Conservation (phyloP, 805 yeast species). For the Kazachstania psychrophila region DNA sequence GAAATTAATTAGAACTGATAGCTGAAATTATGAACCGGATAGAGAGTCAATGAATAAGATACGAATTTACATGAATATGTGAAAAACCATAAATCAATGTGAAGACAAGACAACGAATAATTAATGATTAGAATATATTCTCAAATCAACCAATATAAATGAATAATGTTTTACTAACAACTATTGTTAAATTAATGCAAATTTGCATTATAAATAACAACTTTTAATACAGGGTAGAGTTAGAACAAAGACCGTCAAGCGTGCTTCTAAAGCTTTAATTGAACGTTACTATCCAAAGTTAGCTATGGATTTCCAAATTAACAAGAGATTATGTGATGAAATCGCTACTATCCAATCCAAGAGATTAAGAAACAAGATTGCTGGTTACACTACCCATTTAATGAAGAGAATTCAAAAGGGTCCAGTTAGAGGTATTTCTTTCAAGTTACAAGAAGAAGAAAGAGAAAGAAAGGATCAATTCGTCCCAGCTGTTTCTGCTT, state of each 20-base stretch:
- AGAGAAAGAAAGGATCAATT: slow-evolving; percentile 99
- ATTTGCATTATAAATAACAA: background rate
- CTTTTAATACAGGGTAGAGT: slow-evolving; percentile 77
- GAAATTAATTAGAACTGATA: too few relatives aligned
- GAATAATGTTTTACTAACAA: slow-evolving; percentile 1
- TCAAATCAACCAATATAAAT: background rate
- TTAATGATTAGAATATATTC: too few relatives aligned
- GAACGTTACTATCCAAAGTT: slow-evolving; percentile 99
- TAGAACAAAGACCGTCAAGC: slow-evolving; percentile 99
- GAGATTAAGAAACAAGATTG: slow-evolving; percentile 99
- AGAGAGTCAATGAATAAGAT: too few relatives aligned
- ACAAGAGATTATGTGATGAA: slow-evolving; percentile 98
- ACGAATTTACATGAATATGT: too few relatives aligned
- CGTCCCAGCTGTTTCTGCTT: slow-evolving; percentile 99
- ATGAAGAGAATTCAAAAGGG: slow-evolving; percentile 99
- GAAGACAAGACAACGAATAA: too few relatives aligned
- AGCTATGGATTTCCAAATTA: slow-evolving; percentile 98
- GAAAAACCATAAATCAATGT: too few relatives aligned
- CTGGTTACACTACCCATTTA: slow-evolving; percentile 99
- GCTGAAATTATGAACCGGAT: too few relatives aligned
- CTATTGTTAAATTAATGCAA: background rate
- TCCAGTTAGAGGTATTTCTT: slow-evolving; percentile 99
- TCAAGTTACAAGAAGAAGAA: slow-evolving; percentile 99
- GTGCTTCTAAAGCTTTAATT: slow-evolving; percentile 99
- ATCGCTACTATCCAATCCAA: slow-evolving; percentile 98